Evolutionary conservation across 2,329 filamentous ascomycete genomes (phyloP), one percentile per base, ranked within the genome.

Genomic region (Aspergillus eucalypticola): DNA sequence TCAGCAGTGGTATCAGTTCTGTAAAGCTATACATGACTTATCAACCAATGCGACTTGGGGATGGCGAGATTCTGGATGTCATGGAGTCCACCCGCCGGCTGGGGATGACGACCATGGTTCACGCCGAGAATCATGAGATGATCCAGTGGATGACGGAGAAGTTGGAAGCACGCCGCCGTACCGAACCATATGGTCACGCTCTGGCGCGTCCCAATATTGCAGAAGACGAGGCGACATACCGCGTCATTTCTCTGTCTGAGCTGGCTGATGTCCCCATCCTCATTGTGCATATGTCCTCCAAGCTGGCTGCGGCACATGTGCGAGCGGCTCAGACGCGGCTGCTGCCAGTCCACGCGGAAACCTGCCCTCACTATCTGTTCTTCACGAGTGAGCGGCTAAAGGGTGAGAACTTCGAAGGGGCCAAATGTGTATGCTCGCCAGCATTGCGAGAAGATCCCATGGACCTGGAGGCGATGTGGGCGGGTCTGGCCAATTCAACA

Each of bases 311-410:
- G 10, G 69, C 73, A 4, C 79, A 82, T 62, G 81, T 85, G 55
- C 77, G 81, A 23, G 70, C 75, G 17, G 83, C 84, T 0, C 83
- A 86, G 66, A 79, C 79, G 8, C 70, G 79, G 7, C 77, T 81
- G 2, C 73, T 85, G 8, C 83, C 84, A 0, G 77, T 86, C 35
- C 82, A 83, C 64, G 84, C 81, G 3, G 83, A 86, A 69, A 86
- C 84, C 1, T 86, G 84, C 66, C 84, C 83, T 3, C 83, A 86
- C 59, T 86, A 86, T 64, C 76, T 86, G 25, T 82, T 83, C 62
- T 74, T 86, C 19, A 81, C 82, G 1, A 79, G 80, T 21, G 74
- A 78, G n/a, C 72, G 79, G 56, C 71, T 83, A 8, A 76, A 78
- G 44, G 74, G 75, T 5, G 75, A 73, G 0, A 73, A 75, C 4